A percentile compares a stretch with the other conserved stretches of the same genome.
These are phyloP conservation scores for Zea mays DNA, from an alignment of 176 grass and related monocot species.

Conservation along the genomic window DNA sequence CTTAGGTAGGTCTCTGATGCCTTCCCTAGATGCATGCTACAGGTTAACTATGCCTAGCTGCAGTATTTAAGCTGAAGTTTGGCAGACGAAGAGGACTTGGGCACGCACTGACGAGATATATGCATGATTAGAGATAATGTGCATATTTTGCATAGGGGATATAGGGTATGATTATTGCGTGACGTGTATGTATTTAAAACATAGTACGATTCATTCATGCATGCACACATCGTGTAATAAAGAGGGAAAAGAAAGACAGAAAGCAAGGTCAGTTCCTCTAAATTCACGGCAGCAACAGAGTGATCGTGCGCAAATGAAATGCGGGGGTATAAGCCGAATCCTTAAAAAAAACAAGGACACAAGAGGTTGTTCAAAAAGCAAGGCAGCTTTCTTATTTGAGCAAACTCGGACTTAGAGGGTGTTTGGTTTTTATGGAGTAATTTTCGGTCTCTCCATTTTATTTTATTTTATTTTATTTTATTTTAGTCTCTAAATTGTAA, in stretches of 20 bases:
- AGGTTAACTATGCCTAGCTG: constrained; percentile 29
- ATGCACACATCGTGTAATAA: constrained; percentile 26
- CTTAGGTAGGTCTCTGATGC: background rate
- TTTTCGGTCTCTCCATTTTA: no score
- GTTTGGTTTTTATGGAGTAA: no score
- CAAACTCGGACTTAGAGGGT: background rate
- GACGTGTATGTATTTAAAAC: background rate
- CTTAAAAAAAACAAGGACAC: no score
- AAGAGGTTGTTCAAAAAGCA: background rate
- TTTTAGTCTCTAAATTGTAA: no score
- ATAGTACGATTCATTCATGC: constrained; percentile 30
- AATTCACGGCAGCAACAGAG: no score
- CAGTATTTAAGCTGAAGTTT: constrained; percentile 42
- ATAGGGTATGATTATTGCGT: constrained; percentile 4
- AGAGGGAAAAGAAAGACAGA: background rate
- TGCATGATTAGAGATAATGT: background rate
- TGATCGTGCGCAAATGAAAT: no score
- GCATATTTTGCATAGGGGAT: constrained; percentile 23
- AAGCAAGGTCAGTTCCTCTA: background rate
- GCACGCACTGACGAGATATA: background rate
- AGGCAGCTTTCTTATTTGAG: background rate
- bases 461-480: no score
- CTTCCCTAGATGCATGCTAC: constrained; percentile 40
- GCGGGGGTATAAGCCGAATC: no score
- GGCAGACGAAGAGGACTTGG: constrained; percentile 37